These are phyloP conservation scores for Kurtzmaniella natalensis DNA, from an alignment of 1,139 yeast species.

Conservation along the genomic window DNA sequence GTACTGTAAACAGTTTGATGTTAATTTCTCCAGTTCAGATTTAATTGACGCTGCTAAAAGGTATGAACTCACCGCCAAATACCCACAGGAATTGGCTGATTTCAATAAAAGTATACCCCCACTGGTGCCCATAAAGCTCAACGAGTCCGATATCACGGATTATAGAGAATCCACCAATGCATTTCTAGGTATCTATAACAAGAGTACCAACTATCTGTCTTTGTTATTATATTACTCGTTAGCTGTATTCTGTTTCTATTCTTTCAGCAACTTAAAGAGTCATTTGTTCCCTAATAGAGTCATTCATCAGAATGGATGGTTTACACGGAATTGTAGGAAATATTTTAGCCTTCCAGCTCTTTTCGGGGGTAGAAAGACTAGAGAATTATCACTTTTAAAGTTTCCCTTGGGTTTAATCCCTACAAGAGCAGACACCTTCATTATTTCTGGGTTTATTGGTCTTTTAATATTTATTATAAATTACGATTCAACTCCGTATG, in stretches of 20 bases:
- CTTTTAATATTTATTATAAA: conserved; percentile 37
- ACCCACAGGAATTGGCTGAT: conserved; percentile 14
- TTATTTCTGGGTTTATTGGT: conserved; percentile 43
- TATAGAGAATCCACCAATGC: conserved; percentile 15
- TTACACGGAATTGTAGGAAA: conserved; percentile 23
- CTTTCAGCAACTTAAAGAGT: too few relatives aligned
- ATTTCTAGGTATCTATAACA: conserved; percentile 1
- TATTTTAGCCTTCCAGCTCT: conserved; percentile 27
- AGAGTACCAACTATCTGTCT: conserved; percentile 30
- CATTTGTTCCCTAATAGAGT: conserved; percentile 18
- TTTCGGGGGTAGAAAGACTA: conserved; percentile 20
- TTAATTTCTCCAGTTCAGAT: conserved; percentile 23
- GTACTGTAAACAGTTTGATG: conserved; percentile 25
- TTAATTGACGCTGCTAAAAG: conserved; percentile 32
- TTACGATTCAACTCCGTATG: conserved; percentile 18
- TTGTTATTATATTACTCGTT: conserved; percentile 30
- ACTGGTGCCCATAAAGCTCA: conserved; percentile 18
- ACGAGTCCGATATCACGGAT: conserved; percentile 10
- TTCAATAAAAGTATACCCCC: conserved; percentile 3
- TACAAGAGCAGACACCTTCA: conserved; percentile 56
- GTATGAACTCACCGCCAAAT: conserved; percentile 33
- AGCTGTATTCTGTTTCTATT: conserved; percentile 20
- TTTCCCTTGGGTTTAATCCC: conserved; percentile 47
- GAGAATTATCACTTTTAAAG: conserved; percentile 21
- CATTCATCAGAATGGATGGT: conserved; percentile 18